A percentile compares a stretch with the other conserved stretches of the same genome.
phyloP scores from a whole-genome alignment of 2,329 filamentous ascomycete species.

The Alternaria dauci region DNA sequence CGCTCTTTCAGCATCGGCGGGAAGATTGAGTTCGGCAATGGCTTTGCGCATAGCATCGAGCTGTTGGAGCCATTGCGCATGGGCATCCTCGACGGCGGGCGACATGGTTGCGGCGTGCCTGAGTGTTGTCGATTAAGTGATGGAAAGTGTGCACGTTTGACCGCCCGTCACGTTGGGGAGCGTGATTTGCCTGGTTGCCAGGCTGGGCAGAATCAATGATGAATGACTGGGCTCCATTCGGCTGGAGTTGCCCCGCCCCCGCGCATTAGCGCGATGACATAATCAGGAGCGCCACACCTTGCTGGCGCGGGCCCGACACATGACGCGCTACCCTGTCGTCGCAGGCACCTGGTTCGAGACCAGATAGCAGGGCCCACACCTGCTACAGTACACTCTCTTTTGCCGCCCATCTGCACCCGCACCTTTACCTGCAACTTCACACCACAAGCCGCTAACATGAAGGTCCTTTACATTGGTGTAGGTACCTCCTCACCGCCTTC shows the following conservation, averaged over 20 bases:
- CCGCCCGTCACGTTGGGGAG: neutral
- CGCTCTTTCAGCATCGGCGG: constrained; percentile 55
- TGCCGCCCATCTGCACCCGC: neutral
- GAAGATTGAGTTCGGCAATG: constrained; percentile 74
- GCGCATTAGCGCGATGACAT: constrained; percentile 31
- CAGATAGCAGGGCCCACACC: neutral
- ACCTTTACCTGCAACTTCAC: too few species aligned
- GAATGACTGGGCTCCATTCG: constrained; percentile 18
- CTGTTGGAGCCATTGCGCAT: constrained; percentile 83
- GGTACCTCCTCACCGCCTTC: constrained; percentile 46
- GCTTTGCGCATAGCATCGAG: constrained; percentile 86
- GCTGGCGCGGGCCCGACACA: constrained; percentile 10
- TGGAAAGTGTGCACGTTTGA: neutral
- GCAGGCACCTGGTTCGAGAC: neutral
- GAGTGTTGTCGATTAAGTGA: neutral
- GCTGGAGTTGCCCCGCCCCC: constrained; percentile 35
- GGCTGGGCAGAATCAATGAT: constrained; percentile 24
- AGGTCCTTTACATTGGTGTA: constrained; percentile 89
- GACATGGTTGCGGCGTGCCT: constrained; percentile 43
- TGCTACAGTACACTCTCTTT: neutral
- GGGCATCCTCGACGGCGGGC: constrained; percentile 51
- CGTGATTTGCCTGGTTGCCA: constrained; percentile 9
- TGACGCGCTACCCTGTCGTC: constrained; percentile 5
- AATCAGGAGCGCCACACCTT: constrained; percentile 15
- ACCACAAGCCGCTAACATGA: constrained; percentile 64